Percentiles rank a stretch among this genome's conserved stretches.
phyloP scores from a whole-genome alignment of 768 basidiomycete species.

The Omphalotus guepiniiformis region DNA sequence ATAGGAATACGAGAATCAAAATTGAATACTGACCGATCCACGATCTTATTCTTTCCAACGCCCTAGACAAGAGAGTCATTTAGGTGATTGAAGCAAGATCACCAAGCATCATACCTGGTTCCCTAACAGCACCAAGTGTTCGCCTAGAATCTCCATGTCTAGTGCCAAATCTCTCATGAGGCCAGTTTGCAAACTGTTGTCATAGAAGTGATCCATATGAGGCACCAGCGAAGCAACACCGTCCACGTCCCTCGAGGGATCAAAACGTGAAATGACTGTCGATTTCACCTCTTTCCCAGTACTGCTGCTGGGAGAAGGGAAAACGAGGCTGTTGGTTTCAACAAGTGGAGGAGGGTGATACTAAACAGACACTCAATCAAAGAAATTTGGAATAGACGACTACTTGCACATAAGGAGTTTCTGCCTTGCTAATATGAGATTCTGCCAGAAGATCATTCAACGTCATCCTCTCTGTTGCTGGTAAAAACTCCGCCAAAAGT shows the following conservation, averaged over 20 bases:
- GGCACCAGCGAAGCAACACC: constrained; percentile 58
- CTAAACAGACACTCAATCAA: not conserved
- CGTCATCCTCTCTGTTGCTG: constrained; percentile 52
- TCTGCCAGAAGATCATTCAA: constrained; percentile 49
- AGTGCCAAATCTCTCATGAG: constrained; percentile 63
- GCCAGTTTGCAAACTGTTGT: constrained; percentile 64
- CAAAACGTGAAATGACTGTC: constrained; percentile 46
- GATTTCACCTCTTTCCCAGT: constrained; percentile 23
- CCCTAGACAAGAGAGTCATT: constrained; percentile 40
- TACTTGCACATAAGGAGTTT: constrained; percentile 42
- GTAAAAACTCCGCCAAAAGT: constrained; percentile 57
- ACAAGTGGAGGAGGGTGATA: constrained; percentile 45
- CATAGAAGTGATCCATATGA: constrained; percentile 67
- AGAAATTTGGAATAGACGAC: too few relatives aligned
- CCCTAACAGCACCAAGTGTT: constrained; percentile 62
- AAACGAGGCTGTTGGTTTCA: constrained; percentile 34
- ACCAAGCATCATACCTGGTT: too few relatives aligned
- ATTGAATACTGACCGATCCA: constrained; percentile 44
- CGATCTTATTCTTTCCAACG: constrained; percentile 69
- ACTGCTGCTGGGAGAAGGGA: constrained; percentile 39
- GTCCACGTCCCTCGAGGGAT: constrained; percentile 43
- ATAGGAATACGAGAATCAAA: not conserved
- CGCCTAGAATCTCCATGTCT: constrained; percentile 56
- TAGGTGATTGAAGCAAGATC: not conserved
- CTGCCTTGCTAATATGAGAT: constrained; percentile 36